Base-by-base conservation (phyloP, 2,329 filamentous ascomycete genomes). In the Chaetomium globosum region DNA sequence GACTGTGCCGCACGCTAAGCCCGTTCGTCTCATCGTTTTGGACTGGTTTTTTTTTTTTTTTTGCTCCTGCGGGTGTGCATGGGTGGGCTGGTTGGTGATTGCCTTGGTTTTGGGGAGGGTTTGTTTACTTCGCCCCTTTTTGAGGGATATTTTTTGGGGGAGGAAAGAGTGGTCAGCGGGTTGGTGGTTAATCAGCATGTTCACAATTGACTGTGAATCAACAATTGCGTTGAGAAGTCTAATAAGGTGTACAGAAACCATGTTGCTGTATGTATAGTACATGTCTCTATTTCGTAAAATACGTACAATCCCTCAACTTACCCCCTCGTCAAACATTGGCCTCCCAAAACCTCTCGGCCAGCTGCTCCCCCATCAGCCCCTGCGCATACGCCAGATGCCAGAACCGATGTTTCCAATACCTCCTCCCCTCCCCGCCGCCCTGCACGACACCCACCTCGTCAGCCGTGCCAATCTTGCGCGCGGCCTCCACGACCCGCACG, bases 331-430 rank as follows among this genome's bases (percentile, higher is more conserved):
- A 51, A 12, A 54, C 2, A n/a, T 65, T 65, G n/a, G 53, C 61
- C 48, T 58, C 33, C 2, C 46, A 31, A 39, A 66, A 69, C 60
- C 61, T 57, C 52, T 55, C 60, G 1, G 43, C 28, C 58, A 68
- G 16, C 49, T 64, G 52, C 23, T 61, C 67, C 12, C 62, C 61
- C 21, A 83, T 53, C 56, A 84, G 68, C 0, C 78, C 76, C 36
- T 79, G 72, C 46, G 79, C 74, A 64, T 75, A 71, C 19, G 81
- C 82, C 57, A 82, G 64, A 64, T 76, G 77, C 82, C 83, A 85
- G 68, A 85, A 84, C 61, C 78, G 76, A 65, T 85, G 82, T 52
- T 72, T 78, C 79, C 80, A 83, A 63, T 78, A 79, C 65, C 80
- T 74, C 43, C 65, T 69, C 4, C 56, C 60, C 30, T 61, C 62